A percentile compares a stretch with the other conserved stretches of the same genome.
Conservation (phyloP, 352 stramenopile species). For the Elongisporangium prolatum region DNA sequence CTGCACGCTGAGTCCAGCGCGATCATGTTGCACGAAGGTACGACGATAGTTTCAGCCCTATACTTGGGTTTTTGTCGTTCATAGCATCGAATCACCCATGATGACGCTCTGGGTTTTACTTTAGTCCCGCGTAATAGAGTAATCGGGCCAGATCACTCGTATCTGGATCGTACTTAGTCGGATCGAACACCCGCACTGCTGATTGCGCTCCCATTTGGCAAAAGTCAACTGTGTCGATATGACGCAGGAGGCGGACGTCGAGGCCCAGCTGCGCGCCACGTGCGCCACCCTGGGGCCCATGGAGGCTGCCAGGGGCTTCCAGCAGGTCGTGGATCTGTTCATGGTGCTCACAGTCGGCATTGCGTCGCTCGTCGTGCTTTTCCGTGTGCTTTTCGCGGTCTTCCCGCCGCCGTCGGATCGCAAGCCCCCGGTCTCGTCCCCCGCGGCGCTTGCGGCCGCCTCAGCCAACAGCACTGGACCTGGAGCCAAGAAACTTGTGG, state of each 20-base stretch:
- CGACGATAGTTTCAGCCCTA: neutral
- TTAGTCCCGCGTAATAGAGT: neutral
- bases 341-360: conserved; percentile 61
- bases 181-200: neutral
- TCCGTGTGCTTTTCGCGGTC: conserved; percentile 53
- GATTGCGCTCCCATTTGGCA: neutral
- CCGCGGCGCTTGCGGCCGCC: neutral
- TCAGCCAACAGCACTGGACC: neutral
- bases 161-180: neutral
- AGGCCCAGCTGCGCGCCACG: neutral
- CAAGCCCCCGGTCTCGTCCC: neutral
- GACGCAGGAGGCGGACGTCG: neutral
- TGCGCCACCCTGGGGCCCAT: neutral
- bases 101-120: neutral
- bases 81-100: neutral
- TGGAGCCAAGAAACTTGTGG: neutral
- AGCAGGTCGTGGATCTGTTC: conserved; percentile 55
- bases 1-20: neutral
- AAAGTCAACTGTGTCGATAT: neutral
- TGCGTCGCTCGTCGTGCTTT: conserved; percentile 58
- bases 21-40: neutral
- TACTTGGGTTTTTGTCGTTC: neutral
- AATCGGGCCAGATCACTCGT: neutral
- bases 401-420: conserved; percentile 20
- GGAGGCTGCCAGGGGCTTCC: conserved; percentile 10